Percentiles rank a stretch among this genome's conserved stretches.
Evolutionary conservation across 352 stramenopile genomes (phyloP).

Genomic region (Phytophthora brassicae): DNA sequence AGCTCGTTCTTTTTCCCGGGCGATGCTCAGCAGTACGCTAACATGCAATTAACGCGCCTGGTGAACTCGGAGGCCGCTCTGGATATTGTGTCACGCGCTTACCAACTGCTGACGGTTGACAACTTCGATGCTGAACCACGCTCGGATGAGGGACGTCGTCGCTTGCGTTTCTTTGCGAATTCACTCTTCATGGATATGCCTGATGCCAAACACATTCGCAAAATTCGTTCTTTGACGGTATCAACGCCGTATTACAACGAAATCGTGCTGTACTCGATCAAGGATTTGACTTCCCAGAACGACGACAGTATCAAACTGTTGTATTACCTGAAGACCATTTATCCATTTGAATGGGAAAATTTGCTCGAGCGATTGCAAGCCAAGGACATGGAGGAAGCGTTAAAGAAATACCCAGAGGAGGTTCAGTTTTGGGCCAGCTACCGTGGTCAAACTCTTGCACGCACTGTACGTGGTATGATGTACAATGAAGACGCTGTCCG

Average conservation of each 20-base stretch:
- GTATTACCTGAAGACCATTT: constrained; percentile 94
- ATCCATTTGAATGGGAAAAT: constrained; percentile 87
- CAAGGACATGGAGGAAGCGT: constrained; percentile 83
- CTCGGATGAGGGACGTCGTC: constrained; percentile 83
- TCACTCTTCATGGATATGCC: constrained; percentile 91
- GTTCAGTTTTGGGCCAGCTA: constrained; percentile 85
- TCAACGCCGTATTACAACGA: constrained; percentile 90
- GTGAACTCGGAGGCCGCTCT: constrained; percentile 82
- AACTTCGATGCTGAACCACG: constrained; percentile 90
- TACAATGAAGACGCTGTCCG: constrained; percentile 87
- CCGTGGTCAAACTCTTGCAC: constrained; percentile 80
- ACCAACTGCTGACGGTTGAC: constrained; percentile 86
- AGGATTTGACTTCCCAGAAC: constrained; percentile 83
- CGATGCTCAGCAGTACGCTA: constrained; percentile 82
- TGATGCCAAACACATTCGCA: constrained; percentile 80
- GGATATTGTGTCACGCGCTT: constrained; percentile 83
- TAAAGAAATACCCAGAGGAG: constrained; percentile 84
- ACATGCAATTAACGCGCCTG: constrained; percentile 72
- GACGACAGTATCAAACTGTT: constrained; percentile 95
- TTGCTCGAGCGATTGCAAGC: constrained; percentile 70
- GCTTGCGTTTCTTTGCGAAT: constrained; percentile 87
- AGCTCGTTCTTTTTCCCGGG: constrained; percentile 90
- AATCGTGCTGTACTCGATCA: constrained; percentile 91
- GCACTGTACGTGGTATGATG: constrained; percentile 88
- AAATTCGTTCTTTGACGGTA: constrained; percentile 83